These are phyloP conservation scores for Cladosporium sp. DNA, from an alignment of 2,329 filamentous ascomycete genomes.

Conservation along the genomic window DNA sequence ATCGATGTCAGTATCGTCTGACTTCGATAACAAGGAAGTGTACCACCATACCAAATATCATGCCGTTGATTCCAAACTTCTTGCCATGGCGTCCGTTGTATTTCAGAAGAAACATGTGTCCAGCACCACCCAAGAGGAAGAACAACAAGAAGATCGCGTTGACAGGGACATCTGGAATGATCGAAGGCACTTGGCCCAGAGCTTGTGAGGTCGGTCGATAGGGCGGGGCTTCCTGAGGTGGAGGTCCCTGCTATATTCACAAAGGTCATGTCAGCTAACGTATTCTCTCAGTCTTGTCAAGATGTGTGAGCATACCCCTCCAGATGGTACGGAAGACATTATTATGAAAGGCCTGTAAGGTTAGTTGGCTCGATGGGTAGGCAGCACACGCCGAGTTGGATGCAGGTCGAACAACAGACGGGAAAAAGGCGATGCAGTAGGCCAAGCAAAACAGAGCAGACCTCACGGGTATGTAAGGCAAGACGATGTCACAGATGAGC, in stretches of 20 bases:
- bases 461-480: conserved; percentile 5
- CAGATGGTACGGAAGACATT: conserved; percentile 11
- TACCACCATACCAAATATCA: conserved; percentile 49
- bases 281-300: not conserved
- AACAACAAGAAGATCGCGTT: conserved; percentile 63
- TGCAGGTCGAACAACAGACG: conserved; percentile 1
- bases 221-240: conserved; percentile 2
- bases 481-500: conserved; percentile 13
- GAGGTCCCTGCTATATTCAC: not conserved
- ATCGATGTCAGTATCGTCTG: conserved; percentile 39
- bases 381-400: conserved; percentile 3
- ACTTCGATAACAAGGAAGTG: not conserved
- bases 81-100: conserved; percentile 53
- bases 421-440: conserved; percentile 8
- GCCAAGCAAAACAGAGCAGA: conserved; percentile 14
- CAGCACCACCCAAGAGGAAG: conserved; percentile 56
- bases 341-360: not conserved
- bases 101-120: conserved; percentile 62
- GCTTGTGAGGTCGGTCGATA: conserved; percentile 42
- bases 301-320: conserved; percentile 1
- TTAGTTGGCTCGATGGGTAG: not conserved
- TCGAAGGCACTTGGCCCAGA: conserved; percentile 61
- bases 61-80: conserved; percentile 62
- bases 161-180: conserved; percentile 64
- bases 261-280: not conserved